Evolutionary conservation across 2,329 filamentous ascomycete species (phyloP), one percentile per base, ranked within the genome.

Genomic region (Fusarium dimerum): DNA sequence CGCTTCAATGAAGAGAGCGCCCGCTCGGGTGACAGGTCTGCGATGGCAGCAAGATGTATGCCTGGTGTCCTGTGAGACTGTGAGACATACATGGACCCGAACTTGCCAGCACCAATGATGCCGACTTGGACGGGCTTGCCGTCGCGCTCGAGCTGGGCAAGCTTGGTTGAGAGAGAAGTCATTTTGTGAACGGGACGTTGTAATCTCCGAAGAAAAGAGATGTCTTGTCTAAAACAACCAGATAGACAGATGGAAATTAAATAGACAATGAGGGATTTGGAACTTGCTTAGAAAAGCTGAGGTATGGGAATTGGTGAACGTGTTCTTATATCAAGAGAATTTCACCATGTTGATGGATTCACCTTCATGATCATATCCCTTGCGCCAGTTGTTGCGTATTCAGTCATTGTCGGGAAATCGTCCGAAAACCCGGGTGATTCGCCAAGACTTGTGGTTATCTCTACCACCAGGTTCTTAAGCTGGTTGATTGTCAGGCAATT

Each of bases 61-160:
- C 76, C 75, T 12, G 68, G 62, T 3, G 73, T 76, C 15, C 72
- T 69, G 57, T 76, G 69, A 2, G 70, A 71, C 63, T 78, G 76
- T 6, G 75, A 75, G 46, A 77, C 73, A 66, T 74, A 77, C 75
- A 76, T 77, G 13, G 72, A 76, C 2, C 74, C 75, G 48, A 77
- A 77, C 54, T 77, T 77, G 48, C 75, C 75, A 39, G 75, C 74
- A 4, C 75, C 74, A 47, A 77, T 77, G 51, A 77, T 68, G 43
- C 73, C 75, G 36, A 77, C 71, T 47, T 70, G 67, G 49, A 76
- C 71, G 4, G 71, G 71, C 57, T 70, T 73, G 52, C 73, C 72
- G 38, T 60, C 62, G 38, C 64, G 65, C 52, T 74, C 72, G 39
- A 73, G 67, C 55, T 73, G 66, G 17, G 71, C 71, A 43, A 75